Evolutionary conservation across 768 basidiomycete species (phyloP).

Genomic region (Phlebiopsis gigantea): DNA sequence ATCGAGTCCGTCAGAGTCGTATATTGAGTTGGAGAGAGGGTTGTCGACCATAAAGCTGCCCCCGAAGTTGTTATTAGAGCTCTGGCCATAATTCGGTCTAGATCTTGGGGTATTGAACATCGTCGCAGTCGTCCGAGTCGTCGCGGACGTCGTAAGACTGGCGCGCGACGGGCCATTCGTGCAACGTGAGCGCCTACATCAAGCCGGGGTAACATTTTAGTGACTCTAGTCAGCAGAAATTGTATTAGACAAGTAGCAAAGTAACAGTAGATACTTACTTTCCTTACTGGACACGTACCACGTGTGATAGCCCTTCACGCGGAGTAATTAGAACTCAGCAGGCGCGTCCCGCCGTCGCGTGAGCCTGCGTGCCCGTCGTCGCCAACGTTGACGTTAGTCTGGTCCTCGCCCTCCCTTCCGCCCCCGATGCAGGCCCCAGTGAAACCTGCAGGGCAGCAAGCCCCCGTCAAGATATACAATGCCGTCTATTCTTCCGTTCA

Average conservation of each 20-base stretch:
- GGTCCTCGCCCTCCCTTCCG: slow-evolving; percentile 22
- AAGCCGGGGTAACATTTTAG: neutral
- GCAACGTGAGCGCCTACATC: neutral
- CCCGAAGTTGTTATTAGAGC: slow-evolving; percentile 54
- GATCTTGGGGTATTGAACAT: slow-evolving; percentile 88
- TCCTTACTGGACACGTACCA: slow-evolving; percentile 5
- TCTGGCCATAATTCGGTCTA: slow-evolving; percentile 58
- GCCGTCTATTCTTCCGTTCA: slow-evolving; percentile 89
- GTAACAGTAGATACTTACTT: neutral
- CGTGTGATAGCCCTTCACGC: slow-evolving; percentile 9
- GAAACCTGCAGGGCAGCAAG: slow-evolving; percentile 29
- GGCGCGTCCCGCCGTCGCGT: slow-evolving; percentile 16
- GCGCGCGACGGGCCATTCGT: neutral
- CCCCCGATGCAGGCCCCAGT: slow-evolving; percentile 26
- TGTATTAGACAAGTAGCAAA: neutral
- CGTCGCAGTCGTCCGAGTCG: slow-evolving; percentile 16
- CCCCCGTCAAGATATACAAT: slow-evolving; percentile 82
- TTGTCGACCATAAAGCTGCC: slow-evolving; percentile 72
- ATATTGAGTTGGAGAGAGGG: slow-evolving; percentile 62
- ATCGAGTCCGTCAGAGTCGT: slow-evolving; percentile 65
- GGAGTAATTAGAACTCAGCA: slow-evolving; percentile 14
- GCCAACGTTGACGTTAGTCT: slow-evolving; percentile 9
- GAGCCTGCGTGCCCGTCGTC: slow-evolving; percentile 13
- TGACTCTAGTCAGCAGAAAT: neutral
- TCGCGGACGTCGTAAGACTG: neutral